Percentiles rank a stretch among this genome's conserved stretches.
phyloP scores from a whole-genome alignment of 768 basidiomycete genomes.

The Leccinum variicolor region DNA sequence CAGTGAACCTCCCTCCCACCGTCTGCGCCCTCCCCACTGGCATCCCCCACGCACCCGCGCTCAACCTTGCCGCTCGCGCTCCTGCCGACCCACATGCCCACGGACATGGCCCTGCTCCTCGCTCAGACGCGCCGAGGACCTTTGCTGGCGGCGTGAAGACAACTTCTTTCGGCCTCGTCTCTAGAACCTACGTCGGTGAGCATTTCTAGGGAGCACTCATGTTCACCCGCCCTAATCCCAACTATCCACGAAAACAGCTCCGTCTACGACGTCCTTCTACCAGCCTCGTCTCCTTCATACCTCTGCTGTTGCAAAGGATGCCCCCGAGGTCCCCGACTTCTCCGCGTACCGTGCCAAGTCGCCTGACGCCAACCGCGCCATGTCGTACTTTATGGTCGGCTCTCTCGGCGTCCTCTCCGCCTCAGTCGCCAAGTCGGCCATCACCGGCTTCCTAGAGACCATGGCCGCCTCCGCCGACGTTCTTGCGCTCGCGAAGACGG shows the following conservation, averaged over 20 bases:
- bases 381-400: slow-evolving; percentile 90
- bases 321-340: slow-evolving; percentile 88
- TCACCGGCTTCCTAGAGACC: slow-evolving; percentile 91
- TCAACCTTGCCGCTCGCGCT: slow-evolving; percentile 71
- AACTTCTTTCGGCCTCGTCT: slow-evolving; percentile 52
- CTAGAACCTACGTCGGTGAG: slow-evolving; percentile 65
- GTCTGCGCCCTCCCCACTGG: slow-evolving; percentile 77
- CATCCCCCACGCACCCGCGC: slow-evolving; percentile 68
- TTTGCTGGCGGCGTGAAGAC: slow-evolving; percentile 58
- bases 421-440: slow-evolving; percentile 88
- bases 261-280: slow-evolving; percentile 49
- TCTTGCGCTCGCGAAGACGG: slow-evolving; percentile 95
- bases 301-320: slow-evolving; percentile 62
- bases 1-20: slow-evolving; percentile 77
- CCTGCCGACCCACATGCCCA: slow-evolving; percentile 56
- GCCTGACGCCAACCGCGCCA: slow-evolving; percentile 62
- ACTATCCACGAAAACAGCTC: slow-evolving; percentile 30
- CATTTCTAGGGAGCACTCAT: neutral
- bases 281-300: slow-evolving; percentile 78
- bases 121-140: slow-evolving; percentile 58
- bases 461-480: slow-evolving; percentile 99
- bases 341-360: slow-evolving; percentile 73
- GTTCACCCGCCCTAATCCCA: slow-evolving; percentile 14
- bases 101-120: slow-evolving; percentile 53
- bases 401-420: slow-evolving; percentile 92